Evolutionary conservation across 1,284 basidiomycete genomes (phyloP), one percentile per base, ranked within the genome.

Genomic region (Irpex sp.): DNA sequence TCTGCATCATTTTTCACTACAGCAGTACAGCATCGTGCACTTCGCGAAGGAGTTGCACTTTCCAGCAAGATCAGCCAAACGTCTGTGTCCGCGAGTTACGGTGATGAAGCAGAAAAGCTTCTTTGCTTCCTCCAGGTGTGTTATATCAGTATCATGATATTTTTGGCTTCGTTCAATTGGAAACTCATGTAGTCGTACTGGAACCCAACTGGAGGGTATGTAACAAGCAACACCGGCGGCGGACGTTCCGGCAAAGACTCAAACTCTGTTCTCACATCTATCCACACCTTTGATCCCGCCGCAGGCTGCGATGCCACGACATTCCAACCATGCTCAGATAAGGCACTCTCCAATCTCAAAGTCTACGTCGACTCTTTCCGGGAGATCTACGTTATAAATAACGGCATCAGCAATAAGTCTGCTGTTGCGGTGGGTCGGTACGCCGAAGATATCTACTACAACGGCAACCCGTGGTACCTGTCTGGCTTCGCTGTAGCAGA

Each of bases 321-420:
- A 1, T 86, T 84, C 76, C 84, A 87, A 69, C 85, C 85, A 1
- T 87, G 85, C 68, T 86, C 85, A 0, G 83, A 85, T 72, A 77
- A 77, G 65, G 84, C 85, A 0, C 76, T 86, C 46, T 78, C 83
- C 0, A 86, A 80, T 65, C 74, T 84, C 51, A 80, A 82, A 67
- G 76, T 77, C 7, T 83, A 83, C 63, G 79, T 84, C 61, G 80
- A 86, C 65, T 75, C 81, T 0, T 86, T 86, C 79, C 77, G 84
- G 31, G 68, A 72, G 26, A 72, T 85, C 55, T 86, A 86, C 64
- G 5, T 71, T n/a, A 74, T 87, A 71, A 86, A 86, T 74, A 71
- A 62, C 61, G 82, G 77, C 17, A 76, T 80, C 57, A 67, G 76
- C 6, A 70, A 79, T 17, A 75, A 73, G 50, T 71, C 70, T 4